Evolutionary conservation across 495 filamentous ascomycete genomes (phyloP), one percentile per base, ranked within the genome.

Genomic region (Clohesyomyces aquaticus): DNA sequence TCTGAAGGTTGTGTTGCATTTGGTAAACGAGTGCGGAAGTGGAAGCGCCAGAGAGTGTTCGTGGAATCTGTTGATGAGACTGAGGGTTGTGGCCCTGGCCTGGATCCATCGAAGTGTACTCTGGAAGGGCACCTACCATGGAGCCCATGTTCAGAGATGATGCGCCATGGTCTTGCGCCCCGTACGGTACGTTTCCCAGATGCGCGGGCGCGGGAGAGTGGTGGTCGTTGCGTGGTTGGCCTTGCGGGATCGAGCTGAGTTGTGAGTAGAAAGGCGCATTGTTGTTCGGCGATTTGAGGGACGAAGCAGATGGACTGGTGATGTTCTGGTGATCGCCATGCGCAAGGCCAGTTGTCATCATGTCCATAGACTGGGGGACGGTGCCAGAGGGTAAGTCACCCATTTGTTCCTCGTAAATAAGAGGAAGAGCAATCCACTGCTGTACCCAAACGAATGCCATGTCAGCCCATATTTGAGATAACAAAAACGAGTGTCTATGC

Each of bases 1-100:
- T 81, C 52, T 82, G 83, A n/a, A 75, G 61, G 38, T 76, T 76
- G 55, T 80, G 78, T 56, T 74, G 75, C n/a, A 78, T 67, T 43
- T 77, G 77, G 53, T 76, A 76, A 29, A 79, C 74, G 46, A 80
- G 72, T 26, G 65, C 68, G 21, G 81, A 70, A 23, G 77, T 72
- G 21, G 78, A 73, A 42, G 71, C 71, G 25, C 71, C 68, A 27
- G 72, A 59, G 6, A 69, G 29, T 4, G 62, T 21, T 18, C 58
- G 65, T 29, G 66, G 66, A 41, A 14, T 29, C 18, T 64, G 66
- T 23, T 68, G 58, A 27, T 56, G 67, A 23, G 55, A 25, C 43
- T 59, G 53, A 19, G 57, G 25, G 19, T 47, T 41, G 26, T 18
- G 56, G 2, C 41, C 29, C 3, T 67, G 56, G 16, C 16, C 35